Base-by-base conservation (phyloP, 176 grass and related monocot species). In the Puya raimondii region DNA sequence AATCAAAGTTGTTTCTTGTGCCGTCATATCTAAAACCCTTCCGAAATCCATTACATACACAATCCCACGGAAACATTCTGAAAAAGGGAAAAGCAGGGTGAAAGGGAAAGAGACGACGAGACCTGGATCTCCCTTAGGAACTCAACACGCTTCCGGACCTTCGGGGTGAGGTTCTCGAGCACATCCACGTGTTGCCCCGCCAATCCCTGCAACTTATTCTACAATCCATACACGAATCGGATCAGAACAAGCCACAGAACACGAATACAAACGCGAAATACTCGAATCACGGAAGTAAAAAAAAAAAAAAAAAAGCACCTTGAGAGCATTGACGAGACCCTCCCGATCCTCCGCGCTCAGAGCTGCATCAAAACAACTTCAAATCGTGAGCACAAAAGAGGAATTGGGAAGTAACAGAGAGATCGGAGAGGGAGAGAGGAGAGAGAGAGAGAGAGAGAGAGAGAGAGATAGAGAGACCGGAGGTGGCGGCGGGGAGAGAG, bases 251-350 rank as follows among this genome's bases (percentile, higher is more conserved):
- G 15, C 17, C 15, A 5, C 21, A 21, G 56, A 61, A 18, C 56
- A 22, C 56, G 11, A 58, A 58, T n/a, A 12, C 53, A 8, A 58
- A 58, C 53, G 6, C 4, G 21, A 61, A 7, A 61, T 22, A 42
- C 33, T 42, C 33, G 33, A 7, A 42, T 7, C 33, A 42, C 33
- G 33, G 33, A 42, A 42, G 11, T 3, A 12, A 23, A 70, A 51
- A 29, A 23, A 47, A 13, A 4, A 18, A 16, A 21, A 26, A 49
- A 42, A 77, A 16, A 10, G n/a, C 53, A 77, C 75, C 75, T 77
- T 77, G 21, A 77, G 66, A 61, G 65, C 66, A 53, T 69, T 69
- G 66, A 77, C 75, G 27, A 77, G 75, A 26, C 75, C 74, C 23
- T 64, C 74, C 50, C 74, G 53, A 58, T 76, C 75, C 65, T 69